Evolutionary conservation across 352 stramenopile species (phyloP).

Genomic region (Globisporangium nunn): DNA sequence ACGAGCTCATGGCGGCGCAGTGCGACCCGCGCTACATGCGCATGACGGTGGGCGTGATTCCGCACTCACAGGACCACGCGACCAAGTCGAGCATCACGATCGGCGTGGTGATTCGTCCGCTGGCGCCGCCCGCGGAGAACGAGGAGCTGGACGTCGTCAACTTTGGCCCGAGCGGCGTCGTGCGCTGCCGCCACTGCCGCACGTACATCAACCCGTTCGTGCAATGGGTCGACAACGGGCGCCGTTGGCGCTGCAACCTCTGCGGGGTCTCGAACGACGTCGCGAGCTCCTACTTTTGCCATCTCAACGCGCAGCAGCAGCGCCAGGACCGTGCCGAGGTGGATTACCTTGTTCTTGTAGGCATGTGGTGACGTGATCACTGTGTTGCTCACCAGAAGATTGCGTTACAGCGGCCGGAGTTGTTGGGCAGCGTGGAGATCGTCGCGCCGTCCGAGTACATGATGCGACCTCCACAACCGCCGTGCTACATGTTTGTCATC

Average conservation of each 20-base stretch:
- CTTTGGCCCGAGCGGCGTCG: conserved; percentile 75
- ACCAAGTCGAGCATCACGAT: conserved; percentile 83
- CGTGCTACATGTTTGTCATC: conserved; percentile 88
- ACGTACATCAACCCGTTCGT: conserved; percentile 89
- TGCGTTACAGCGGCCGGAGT: conserved; percentile 50
- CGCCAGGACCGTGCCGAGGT: conserved; percentile 91
- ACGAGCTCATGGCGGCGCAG: conserved; percentile 68
- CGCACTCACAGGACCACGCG: conserved; percentile 77
- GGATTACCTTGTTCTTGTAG: conserved; percentile 35
- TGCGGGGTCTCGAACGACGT: conserved; percentile 88
- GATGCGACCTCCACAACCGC: conserved; percentile 82
- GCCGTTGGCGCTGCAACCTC: conserved; percentile 84
- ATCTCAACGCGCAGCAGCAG: conserved; percentile 92
- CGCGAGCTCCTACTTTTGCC: conserved; percentile 96
- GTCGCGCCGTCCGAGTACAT: conserved; percentile 86
- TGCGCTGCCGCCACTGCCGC: conserved; percentile 85
- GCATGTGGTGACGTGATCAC: no score
- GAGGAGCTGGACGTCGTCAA: conserved; percentile 82
- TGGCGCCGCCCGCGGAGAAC: conserved; percentile 60
- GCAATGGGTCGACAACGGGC: conserved; percentile 85
- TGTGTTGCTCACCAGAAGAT: conserved; percentile 1
- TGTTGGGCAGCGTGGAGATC: conserved; percentile 82
- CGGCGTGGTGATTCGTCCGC: conserved; percentile 75
- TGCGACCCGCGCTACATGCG: conserved; percentile 82
- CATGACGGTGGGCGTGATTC: conserved; percentile 61